Percentiles rank a stretch among this genome's conserved stretches.
Conservation (phyloP, 2,329 filamentous ascomycete genomes). For the Aschersonia sp. region DNA sequence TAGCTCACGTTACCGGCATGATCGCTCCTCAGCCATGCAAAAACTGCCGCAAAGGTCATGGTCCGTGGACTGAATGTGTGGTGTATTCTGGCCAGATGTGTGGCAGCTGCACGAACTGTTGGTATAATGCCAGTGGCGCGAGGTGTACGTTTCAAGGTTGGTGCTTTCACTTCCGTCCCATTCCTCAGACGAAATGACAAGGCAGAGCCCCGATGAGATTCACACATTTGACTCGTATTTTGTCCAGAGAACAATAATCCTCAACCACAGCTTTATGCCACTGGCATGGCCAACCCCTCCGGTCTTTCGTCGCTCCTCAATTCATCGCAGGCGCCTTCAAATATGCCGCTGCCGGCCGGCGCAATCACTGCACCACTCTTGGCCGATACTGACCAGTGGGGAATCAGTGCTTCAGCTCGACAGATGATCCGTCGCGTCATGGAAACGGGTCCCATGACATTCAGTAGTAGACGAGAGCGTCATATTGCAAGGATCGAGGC, state of each 20-base stretch:
- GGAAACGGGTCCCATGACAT: conserved; percentile 23
- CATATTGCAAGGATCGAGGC: conserved; percentile 37
- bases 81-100: conserved; percentile 46
- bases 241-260: conserved; percentile 30
- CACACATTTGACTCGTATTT: not conserved
- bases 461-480: conserved; percentile 29
- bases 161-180: conserved; percentile 8
- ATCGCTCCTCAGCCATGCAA: conserved; percentile 35
- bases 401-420: conserved; percentile 8
- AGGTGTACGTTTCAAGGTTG: conserved; percentile 46
- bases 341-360: conserved; percentile 1
- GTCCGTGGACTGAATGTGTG: conserved; percentile 44
- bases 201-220: not conserved
- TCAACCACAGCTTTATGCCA: conserved; percentile 12
- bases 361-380: not conserved
- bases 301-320: not conserved
- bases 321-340: not conserved
- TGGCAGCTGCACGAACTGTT: conserved; percentile 48
- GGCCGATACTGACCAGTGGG: conserved; percentile 20
- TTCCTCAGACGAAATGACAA: not conserved
- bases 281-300: conserved; percentile 1
- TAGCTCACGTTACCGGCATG: conserved; percentile 41
- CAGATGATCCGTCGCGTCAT: conserved; percentile 23
- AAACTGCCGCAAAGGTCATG: conserved; percentile 46
- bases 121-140: conserved; percentile 47